A percentile compares a stretch with the other conserved stretches of the same genome.
Conservation (phyloP, 176 grass and related monocot species). For the Ensete ventricosum region DNA sequence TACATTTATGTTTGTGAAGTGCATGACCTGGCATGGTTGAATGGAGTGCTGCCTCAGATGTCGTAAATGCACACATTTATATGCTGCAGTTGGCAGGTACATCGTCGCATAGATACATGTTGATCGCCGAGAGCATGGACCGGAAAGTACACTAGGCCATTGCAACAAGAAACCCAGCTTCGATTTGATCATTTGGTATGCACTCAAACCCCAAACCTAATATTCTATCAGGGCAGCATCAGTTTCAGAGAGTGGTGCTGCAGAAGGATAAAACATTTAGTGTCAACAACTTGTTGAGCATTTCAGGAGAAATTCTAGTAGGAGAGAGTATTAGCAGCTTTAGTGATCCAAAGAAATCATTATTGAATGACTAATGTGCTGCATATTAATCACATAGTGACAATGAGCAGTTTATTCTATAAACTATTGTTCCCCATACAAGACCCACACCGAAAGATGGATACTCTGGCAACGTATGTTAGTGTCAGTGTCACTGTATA, state of each 20-base stretch:
- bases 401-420: too few species aligned
- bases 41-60: not conserved
- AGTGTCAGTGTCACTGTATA: too few species aligned
- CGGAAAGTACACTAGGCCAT: not conserved
- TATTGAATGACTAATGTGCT: too few species aligned
- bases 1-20: too few species aligned
- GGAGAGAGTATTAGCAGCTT: not conserved
- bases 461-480: too few species aligned
- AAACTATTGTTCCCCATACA: too few species aligned
- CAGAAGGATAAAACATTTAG: not conserved
- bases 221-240: slow-evolving; percentile 3
- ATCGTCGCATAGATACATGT: not conserved
- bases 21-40: too few species aligned
- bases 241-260: slow-evolving; percentile 5
- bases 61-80: too few species aligned
- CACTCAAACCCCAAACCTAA: not conserved
- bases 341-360: not conserved
- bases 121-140: not conserved
- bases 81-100: not conserved
- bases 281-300: too few species aligned
- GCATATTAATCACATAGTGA: too few species aligned
- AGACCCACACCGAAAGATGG: too few species aligned
- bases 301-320: too few species aligned
- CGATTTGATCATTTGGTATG: not conserved
- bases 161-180: not conserved